A percentile compares a stretch with the other conserved stretches of the same genome.
phyloP scores from a whole-genome alignment of 257 asterid species.

The Gentiana straminea region DNA sequence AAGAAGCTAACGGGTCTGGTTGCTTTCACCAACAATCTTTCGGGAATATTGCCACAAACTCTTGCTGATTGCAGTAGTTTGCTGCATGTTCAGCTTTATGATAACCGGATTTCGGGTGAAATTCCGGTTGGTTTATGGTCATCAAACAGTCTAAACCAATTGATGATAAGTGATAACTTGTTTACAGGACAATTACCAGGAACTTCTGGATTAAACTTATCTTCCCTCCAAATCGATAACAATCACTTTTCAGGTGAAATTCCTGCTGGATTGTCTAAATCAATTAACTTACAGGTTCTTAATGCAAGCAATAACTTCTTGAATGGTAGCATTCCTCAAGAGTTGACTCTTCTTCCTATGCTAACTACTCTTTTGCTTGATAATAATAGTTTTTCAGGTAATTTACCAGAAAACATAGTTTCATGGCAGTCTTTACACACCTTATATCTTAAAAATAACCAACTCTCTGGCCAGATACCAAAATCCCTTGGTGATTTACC shows the following conservation, averaged over 20 bases:
- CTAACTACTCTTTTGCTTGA: conserved; percentile 34
- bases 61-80: conserved; percentile 47
- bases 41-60: conserved; percentile 56
- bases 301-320: conserved; percentile 55
- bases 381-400: conserved; percentile 57
- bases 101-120: conserved; percentile 44
- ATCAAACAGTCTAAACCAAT: conserved; percentile 11
- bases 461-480: conserved; percentile 67
- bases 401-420: conserved; percentile 39
- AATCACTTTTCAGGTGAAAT: conserved; percentile 63
- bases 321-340: conserved; percentile 47
- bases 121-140: conserved; percentile 66
- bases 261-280: conserved; percentile 47
- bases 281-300: conserved; percentile 31
- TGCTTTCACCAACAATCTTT: conserved; percentile 42
- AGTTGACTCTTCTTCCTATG: conserved; percentile 42
- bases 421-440: conserved; percentile 53
- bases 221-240: conserved; percentile 37
- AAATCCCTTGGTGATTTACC: conserved; percentile 35
- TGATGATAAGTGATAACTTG: conserved; percentile 39
- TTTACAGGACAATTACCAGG: conserved; percentile 60
- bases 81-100: conserved; percentile 18
- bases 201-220: conserved; percentile 22
- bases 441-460: conserved; percentile 49
- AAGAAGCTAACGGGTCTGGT: conserved; percentile 31